Percentiles rank a stretch among this genome's conserved stretches.
phyloP scores from a whole-genome alignment of 2,329 filamentous ascomycete genomes.

The Trichoderma sp. region DNA sequence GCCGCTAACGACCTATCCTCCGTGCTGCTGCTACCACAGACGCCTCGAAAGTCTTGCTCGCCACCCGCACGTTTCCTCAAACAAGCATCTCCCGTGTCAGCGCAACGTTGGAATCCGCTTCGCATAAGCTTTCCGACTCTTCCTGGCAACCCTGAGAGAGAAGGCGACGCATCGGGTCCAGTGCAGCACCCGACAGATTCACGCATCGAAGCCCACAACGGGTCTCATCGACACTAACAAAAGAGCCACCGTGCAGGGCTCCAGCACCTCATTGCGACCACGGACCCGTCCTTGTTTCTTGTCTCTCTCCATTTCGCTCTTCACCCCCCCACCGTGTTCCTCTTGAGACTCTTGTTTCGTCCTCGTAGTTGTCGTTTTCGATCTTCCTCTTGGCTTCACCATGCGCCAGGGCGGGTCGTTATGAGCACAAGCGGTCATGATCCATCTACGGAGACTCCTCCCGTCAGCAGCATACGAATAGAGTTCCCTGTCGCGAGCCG shows the following conservation, averaged over 20 bases:
- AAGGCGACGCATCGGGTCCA: slow-evolving; percentile 7
- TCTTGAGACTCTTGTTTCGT: slow-evolving; percentile 13
- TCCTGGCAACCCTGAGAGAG: slow-evolving; percentile 8
- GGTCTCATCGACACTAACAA: slow-evolving; percentile 27
- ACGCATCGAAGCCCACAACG: slow-evolving; percentile 17
- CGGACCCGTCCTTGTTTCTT: slow-evolving; percentile 20
- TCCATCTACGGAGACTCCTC: slow-evolving; percentile 36
- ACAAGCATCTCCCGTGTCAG: slow-evolving; percentile 15
- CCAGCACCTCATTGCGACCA: slow-evolving; percentile 22
- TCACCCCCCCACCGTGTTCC: slow-evolving; percentile 18
- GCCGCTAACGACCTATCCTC: slow-evolving; percentile 7
- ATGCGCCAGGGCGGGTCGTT: slow-evolving; percentile 36
- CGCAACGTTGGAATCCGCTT: slow-evolving; percentile 15
- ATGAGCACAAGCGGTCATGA: slow-evolving; percentile 34
- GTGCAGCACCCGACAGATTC: slow-evolving; percentile 5
- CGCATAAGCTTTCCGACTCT: slow-evolving; percentile 16
- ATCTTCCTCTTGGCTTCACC: slow-evolving; percentile 26
- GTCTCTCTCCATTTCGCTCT: slow-evolving; percentile 12
- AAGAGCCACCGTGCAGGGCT: slow-evolving; percentile 24
- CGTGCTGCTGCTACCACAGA: background rate
- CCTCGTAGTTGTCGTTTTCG: slow-evolving; percentile 20
- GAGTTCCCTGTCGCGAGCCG: slow-evolving; percentile 16
- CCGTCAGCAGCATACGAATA: slow-evolving; percentile 19
- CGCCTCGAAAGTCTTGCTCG: slow-evolving; percentile 2
- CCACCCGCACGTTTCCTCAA: slow-evolving; percentile 20